Base-by-base conservation (phyloP, 2,329 filamentous ascomycete species). In the Colletotrichum sojae region DNA sequence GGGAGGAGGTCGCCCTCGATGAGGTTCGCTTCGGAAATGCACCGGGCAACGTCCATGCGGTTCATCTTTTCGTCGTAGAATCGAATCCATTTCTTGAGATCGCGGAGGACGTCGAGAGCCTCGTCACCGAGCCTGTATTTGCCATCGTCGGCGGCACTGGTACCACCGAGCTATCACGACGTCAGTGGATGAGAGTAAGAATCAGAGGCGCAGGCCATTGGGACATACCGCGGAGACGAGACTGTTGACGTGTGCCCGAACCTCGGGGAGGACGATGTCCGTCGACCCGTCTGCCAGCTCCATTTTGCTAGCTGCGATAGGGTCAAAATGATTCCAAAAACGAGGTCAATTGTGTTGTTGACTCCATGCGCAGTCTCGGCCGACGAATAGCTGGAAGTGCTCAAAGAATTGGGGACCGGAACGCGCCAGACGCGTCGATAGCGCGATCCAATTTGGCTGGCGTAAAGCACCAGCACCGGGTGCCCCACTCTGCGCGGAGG, bases 21-120 rank as follows among this genome's bases (percentile, higher is more conserved):
- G n/a, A 99, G 81, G 76, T 98, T 98, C 52, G 94, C 92, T 80
- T 98, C 94, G 76, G 94, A 91, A 73, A 98, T 86, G 79, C 94
- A 98, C 81, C 96, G 89, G 70, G 95, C 95, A 69, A 99, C 96
- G 78, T 99, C 96, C 86, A 97, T 92, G 73, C 95, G 92, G 78
- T 97, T 97, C 72, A 92, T 90, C 79, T 97, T 97, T 78, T 97
- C 93, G 79, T 98, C 95, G 85, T 96, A 96, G 71, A 97, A 90
- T 74, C 94, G 94, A 73, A 99, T 88, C 96, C 96, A 99, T 88
- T 92, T 92, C 78, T 96, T 95, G 63, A 99, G 87, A 81, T 99
- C 96, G 71, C 95, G 94, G 66, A 99, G 85, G 76, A 95, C 96
- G 67, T 96, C 93, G 69, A 97, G 85, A 13, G 95, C 95, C 78